Base-by-base conservation (phyloP, 2,329 filamentous ascomycete species). In the Didymosphaeria variabile region DNA sequence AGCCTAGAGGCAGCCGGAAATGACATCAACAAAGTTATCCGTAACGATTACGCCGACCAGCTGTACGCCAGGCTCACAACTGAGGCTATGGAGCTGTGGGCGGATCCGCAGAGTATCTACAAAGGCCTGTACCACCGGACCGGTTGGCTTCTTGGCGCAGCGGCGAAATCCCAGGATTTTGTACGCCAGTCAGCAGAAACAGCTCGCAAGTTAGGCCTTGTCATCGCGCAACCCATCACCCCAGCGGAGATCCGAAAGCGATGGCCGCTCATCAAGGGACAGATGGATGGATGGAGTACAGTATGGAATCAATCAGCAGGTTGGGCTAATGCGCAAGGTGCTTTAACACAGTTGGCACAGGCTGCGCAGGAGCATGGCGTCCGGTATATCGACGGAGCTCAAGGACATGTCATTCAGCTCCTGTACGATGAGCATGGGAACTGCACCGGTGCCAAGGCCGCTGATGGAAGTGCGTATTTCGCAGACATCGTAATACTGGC, bases 11-110 rank as follows among this genome's bases (percentile, higher is more conserved):
- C 86, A 0, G 86, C 85, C 0, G 85, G 81, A n/a, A 85, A 85
- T 60, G 85, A 88, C 59, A 68, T 87, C 26, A 88, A 87, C 68
- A 88, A 88, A 70, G 87, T 88, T 58, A 76, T 88, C 13, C 79
- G 85, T 2, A 83, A 82, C 7, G 84, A 87, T 60, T 87, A 87
- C 61, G 82, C 84, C 60, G 83, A 86, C 58, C 75, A 77, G 0
- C 84, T 85, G 47, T 87, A 87, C 58, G 82, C 83, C 0, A 78
- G 84, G 2, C 68, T 86, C 1, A 72, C 74, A 1, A 69, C 70
- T 55, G 72, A 76, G 58, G 74, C 75, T 1, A 68, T 76, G 52
- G 17, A 42, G 34, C 36, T 55, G 23, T 55, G 52, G 52, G 52
- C 38, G 12, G 23, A 55, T 19, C 52, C 52, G 21, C 34, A 55